Evolutionary conservation across 176 grass and related monocot species (phyloP).

Genomic region (Urochloa ruziziensis): DNA sequence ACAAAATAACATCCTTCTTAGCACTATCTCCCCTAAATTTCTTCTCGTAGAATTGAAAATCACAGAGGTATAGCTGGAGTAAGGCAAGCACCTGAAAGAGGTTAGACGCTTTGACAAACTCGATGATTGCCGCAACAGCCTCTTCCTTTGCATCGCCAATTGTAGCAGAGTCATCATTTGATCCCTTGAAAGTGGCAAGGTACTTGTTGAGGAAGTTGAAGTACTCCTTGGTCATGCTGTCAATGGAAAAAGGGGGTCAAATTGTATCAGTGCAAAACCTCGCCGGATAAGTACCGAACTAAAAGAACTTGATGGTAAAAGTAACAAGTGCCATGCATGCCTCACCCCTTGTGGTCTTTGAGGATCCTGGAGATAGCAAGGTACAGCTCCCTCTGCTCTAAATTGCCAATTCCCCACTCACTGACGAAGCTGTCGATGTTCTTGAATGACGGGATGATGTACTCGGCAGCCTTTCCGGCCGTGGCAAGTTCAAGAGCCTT

Average conservation of each 20-base stretch:
- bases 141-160: conserved; percentile 81
- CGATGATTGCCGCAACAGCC: conserved; percentile 60
- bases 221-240: conserved; percentile 80
- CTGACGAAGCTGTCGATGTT: conserved; percentile 69
- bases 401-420: conserved; percentile 73
- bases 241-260: background rate
- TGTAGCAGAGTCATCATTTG: conserved; percentile 40
- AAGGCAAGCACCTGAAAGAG: conserved; percentile 64
- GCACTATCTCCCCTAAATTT: background rate
- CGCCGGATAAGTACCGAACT: background rate
- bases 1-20: background rate
- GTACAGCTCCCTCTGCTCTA: conserved; percentile 77
- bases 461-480: conserved; percentile 58
- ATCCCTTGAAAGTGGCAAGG: conserved; percentile 65
- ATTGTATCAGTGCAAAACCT: background rate
- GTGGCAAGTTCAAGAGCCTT: conserved; percentile 72
- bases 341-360: conserved; percentile 80
- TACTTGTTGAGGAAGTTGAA: conserved; percentile 85
- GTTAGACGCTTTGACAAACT: conserved; percentile 71
- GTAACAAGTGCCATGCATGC: background rate
- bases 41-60: background rate
- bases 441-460: conserved; percentile 73
- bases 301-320: background rate
- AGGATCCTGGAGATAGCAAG: conserved; percentile 57
- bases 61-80: background rate